phyloP scores from a whole-genome alignment of 1,284 basidiomycete genomes.

The Schizophyllum amplum region DNA sequence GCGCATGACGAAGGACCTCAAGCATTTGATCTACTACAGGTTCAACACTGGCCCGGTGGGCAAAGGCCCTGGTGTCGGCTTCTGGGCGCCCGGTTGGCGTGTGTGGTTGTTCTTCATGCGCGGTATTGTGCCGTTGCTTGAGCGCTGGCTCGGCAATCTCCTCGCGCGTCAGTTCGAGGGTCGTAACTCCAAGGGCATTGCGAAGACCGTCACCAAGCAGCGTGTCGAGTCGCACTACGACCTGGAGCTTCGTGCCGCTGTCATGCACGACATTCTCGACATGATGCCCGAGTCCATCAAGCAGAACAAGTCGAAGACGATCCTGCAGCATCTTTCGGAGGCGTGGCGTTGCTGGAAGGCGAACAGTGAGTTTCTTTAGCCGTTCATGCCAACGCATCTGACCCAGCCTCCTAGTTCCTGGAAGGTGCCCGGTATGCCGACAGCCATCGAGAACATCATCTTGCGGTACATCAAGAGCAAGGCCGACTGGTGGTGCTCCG shows the following conservation, averaged over 20 bases:
- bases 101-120: constrained; percentile 99
- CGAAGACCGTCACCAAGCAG: constrained; percentile 98
- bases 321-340: constrained; percentile 94
- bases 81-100: constrained; percentile 99
- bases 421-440: constrained; percentile 97
- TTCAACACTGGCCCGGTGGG: constrained; percentile 99
- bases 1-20: constrained; percentile 98
- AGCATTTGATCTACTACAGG: constrained; percentile 95
- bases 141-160: constrained; percentile 96
- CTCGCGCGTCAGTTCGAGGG: constrained; percentile 98
- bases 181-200: constrained; percentile 91
- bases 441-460: constrained; percentile 98
- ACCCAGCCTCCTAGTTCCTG: constrained; percentile 56
- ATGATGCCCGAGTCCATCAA: constrained; percentile 99
- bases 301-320: constrained; percentile 98
- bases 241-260: constrained; percentile 93
- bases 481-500: constrained; percentile 98
- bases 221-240: constrained; percentile 99
- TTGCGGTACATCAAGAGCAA: constrained; percentile 99
- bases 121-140: constrained; percentile 94
- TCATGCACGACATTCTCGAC: constrained; percentile 99
- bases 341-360: constrained; percentile 99
- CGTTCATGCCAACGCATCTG: neutral
- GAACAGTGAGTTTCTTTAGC: constrained; percentile 56
- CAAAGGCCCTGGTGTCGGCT: constrained; percentile 97